Base-by-base conservation (phyloP, 2,329 filamentous ascomycete genomes). In the Aspergillus sclerotialis region DNA sequence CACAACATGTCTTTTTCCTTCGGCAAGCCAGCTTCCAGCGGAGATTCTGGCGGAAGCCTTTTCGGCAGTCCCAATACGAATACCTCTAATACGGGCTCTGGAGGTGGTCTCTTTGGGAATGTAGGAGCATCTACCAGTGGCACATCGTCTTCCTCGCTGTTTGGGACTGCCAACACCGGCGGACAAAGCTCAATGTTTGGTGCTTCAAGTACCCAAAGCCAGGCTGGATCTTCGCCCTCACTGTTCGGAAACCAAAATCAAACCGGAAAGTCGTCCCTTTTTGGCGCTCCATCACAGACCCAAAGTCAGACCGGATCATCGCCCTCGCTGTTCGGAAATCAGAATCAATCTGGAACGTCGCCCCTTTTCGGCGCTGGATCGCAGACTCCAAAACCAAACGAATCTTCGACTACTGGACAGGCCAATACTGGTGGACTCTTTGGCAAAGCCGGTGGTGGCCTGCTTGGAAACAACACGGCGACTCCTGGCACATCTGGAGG, bases 41-140 rank as follows among this genome's bases (percentile, higher is more conserved):
- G 57, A 36, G 49, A 49, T 14, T 50, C 61, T 11, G 43, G 48
- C 24, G 56, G 54, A 33, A 40, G 50, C 16, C 36, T 62, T 7
- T 64, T 64, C 37, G 56, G 60, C 10, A 45, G 56, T 23, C 49
- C 47, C 38, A 56, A 52, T 33, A 46, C 48, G 29, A 54, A 43
- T 32, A 45, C n/a, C 39, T 44, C 56, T 29, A 52, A 48, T 37
- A 35, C 52, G 17, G 39, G 44, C 18, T 42, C 50, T 14, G 50
- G 51, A 25, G 55, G 56, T 37, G 47, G 54, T 31, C 52, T 68
- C 23, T 68, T 69, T 49, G 65, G 66, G 35, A 64, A 59, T 48
- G 48, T 56, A 47, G 55, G 58, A 49, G 49, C 55, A 46, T 45
- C 59, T 29, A 44, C 59, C 12, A 48, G 43, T 29, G 39, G 48